Conservation (phyloP, 305 asterid genomes). For the Fraxinus sp. region DNA sequence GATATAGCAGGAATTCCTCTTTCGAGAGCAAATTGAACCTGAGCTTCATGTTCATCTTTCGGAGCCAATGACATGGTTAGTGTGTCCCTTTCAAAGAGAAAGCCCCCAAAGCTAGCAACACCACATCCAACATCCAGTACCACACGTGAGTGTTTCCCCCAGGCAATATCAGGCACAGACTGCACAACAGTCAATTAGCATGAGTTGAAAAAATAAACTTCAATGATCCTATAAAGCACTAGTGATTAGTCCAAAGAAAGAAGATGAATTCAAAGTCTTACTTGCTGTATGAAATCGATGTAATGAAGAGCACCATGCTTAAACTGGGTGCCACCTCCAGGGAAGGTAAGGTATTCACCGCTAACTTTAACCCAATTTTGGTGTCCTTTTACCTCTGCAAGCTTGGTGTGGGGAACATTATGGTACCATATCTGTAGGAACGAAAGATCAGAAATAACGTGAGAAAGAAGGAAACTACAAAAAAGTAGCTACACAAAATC, state of each 20-base stretch:
- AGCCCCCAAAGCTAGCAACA: conserved; percentile 42
- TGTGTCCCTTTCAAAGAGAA: conserved; percentile 34
- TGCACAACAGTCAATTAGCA: conserved; percentile 14
- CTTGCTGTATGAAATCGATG: conserved; percentile 89
- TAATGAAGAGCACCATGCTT: conserved; percentile 95
- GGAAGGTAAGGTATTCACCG: conserved; percentile 87
- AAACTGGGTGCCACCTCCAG: conserved; percentile 98
- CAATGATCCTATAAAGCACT: not conserved
- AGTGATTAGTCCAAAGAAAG: not conserved
- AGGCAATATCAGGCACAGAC: conserved; percentile 31
- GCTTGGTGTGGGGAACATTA: conserved; percentile 41
- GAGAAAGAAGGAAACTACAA: not conserved
- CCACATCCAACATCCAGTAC: conserved; percentile 42
- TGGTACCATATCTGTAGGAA: conserved; percentile 39
- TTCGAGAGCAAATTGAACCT: conserved; percentile 40
- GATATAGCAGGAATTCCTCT: conserved; percentile 43
- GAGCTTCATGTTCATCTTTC: conserved; percentile 46
- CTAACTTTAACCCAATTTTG: conserved; percentile 90
- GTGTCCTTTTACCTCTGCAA: conserved; percentile 35
- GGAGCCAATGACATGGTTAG: conserved; percentile 38
- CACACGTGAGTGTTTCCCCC: conserved; percentile 33
- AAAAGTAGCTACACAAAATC: conserved; percentile 3
- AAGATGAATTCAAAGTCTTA: conserved; percentile 22
- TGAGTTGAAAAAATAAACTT: not conserved
- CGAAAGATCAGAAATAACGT: conserved; percentile 6